These are phyloP conservation scores for Firmiana major DNA, from an alignment of 345 rosid genomes.

Conservation along the genomic window DNA sequence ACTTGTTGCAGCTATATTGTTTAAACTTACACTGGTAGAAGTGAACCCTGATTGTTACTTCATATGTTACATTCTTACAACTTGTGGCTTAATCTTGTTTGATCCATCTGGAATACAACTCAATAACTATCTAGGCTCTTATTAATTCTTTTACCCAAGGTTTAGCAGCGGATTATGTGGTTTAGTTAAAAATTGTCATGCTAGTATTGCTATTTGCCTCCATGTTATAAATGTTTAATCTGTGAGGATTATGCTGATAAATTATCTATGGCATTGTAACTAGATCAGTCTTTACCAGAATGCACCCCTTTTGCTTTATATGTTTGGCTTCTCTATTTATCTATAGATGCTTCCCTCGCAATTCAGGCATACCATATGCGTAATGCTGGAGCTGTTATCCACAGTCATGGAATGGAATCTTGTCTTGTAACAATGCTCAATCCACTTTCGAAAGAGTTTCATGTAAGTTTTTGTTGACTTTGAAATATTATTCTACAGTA, in stretches of 20 bases:
- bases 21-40: neutral
- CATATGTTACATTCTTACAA: neutral
- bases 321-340: neutral
- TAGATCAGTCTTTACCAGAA: neutral
- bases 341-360: conserved; percentile 3
- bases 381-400: conserved; percentile 96
- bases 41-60: neutral
- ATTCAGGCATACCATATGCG: conserved; percentile 79
- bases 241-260: neutral
- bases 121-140: neutral
- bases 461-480: conserved; percentile 47
- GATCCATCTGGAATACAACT: neutral
- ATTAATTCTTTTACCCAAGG: neutral
- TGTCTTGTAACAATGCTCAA: conserved; percentile 93
- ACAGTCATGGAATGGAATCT: conserved; percentile 96
- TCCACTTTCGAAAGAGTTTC: conserved; percentile 78
- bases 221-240: neutral
- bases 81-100: neutral
- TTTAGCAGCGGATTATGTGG: neutral
- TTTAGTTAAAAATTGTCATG: neutral
- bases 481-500: neutral
- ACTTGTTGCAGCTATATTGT: neutral
- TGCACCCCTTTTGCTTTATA: neutral
- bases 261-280: conserved; percentile 5
- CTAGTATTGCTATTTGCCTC: neutral